Percentiles rank a stretch among this genome's conserved stretches.
phyloP scores from a whole-genome alignment of 1,284 basidiomycete species.

The Apiotrichum montevideense region DNA sequence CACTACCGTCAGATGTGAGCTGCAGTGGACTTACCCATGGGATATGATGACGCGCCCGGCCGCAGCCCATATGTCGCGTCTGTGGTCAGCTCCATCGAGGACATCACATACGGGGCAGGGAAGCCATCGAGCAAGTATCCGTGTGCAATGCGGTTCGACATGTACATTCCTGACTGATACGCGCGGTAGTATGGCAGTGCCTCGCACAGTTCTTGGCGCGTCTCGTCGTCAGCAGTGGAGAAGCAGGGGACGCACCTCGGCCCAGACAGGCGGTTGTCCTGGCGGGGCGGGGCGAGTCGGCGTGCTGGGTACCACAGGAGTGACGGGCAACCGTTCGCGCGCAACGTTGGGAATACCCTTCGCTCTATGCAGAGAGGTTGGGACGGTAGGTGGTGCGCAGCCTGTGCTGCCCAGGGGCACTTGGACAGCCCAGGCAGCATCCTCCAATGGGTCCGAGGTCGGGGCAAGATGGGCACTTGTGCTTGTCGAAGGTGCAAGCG shows the following conservation, averaged over 20 bases:
- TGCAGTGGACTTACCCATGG: constrained; percentile 25
- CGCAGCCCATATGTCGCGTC: constrained; percentile 39
- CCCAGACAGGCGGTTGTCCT: constrained; percentile 35
- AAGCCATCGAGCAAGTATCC: constrained; percentile 42
- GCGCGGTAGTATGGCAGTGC: constrained; percentile 43
- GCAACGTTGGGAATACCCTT: too few relatives aligned
- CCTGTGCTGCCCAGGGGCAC: too few relatives aligned
- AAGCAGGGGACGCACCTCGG: constrained; percentile 24
- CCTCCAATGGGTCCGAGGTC: too few relatives aligned
- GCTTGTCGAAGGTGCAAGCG: too few relatives aligned
- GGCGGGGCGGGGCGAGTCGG: constrained; percentile 1
- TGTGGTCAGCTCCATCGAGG: constrained; percentile 5
- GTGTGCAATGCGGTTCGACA: constrained; percentile 29
- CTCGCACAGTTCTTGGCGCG: constrained; percentile 43
- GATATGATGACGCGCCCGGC: constrained; percentile 38
- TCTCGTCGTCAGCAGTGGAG: constrained; percentile 11
- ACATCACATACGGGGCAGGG: constrained; percentile 30
- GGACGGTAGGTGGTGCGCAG: too few relatives aligned
- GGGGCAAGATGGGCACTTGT: too few relatives aligned
- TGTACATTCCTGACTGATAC: constrained; percentile 42
- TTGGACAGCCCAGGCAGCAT: too few relatives aligned
- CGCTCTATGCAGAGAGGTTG: too few relatives aligned
- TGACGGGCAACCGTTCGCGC: too few relatives aligned
- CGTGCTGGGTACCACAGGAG: too few relatives aligned
- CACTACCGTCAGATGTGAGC: constrained; percentile 2